Evolutionary conservation across 169 alveolate species (phyloP), one percentile per base, ranked within the genome.

Genomic region (Plasmodium sp.): DNA sequence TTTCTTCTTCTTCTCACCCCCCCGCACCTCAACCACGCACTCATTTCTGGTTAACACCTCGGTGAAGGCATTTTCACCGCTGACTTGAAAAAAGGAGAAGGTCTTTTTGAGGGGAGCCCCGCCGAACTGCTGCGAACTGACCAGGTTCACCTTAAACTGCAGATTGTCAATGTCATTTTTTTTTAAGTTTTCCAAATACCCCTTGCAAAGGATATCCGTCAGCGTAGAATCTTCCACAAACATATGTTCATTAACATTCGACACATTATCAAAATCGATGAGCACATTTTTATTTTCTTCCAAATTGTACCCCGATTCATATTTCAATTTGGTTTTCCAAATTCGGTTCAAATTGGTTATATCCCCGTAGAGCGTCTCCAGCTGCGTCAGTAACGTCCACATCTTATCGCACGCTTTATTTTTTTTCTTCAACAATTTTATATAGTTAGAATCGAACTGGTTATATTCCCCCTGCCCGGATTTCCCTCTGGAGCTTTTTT

Each of bases 251-350:
- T 80, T 73, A 22, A 58, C 31, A 41, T 58, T 79, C 0, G 86
- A 80, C 72, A 62, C 18, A 54, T 79, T 90, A 10, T 16, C 85
- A 80, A 80, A 90, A 80, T 90, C 84, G 14, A 90, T 27, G 16
- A 90, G 62, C 16, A 90, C 48, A 73, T 90, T 80, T 80, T 90
- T 90, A 90, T 90, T 90, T 90, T 90, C 94, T 27, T 90, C 94
- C 56, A 90, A 80, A 80, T 90, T 90, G 48, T 90, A 90, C 31
- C 94, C 94, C 51, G 94, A 79, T 1, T 90, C 94, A 80, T 80
- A 90, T 62, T 80, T 90, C 36, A 90, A 51, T 90, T 80, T 90
- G 12, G 79, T 79, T 34, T 90, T 91, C 82, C 73, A 90, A 3
- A 90, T 27, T 80, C 82, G 81, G 45, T 90, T 90, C 56, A 90